Evolutionary conservation across 2,329 filamentous ascomycete genomes (phyloP), one percentile per base, ranked within the genome.

Genomic region (Aspergillus pseudonomiae): DNA sequence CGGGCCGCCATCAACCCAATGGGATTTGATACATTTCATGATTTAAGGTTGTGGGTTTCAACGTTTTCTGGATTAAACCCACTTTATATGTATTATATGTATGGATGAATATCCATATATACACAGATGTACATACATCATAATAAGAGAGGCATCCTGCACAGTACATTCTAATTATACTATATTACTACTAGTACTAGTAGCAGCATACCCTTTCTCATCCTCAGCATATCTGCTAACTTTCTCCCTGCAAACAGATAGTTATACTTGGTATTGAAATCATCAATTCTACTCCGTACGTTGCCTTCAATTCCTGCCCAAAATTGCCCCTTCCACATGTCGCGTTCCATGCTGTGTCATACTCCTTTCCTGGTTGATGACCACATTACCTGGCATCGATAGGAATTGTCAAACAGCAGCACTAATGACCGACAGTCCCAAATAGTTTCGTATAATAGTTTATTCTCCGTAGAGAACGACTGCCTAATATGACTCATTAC

Each of bases 11-110:
- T 55, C 7, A n/a, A 55, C 32, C 52, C 52, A 55, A 55, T 55
- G 19, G 21, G 32, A 54, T 54, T 32, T 21, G 28, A 53, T 53
- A 53, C 50, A 24, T 2, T 21, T 6, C 24, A 5, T 12, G 52
- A 54, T 54, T 54, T 54, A 36, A 54, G 32, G 52, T 54, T 54
- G 32, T 24, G 52, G 52, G 32, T 26, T 55, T 39, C 30, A 39
- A 55, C 34, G 52, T 46, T 12, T 24, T 24, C 21, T 36, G 16
- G 52, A 14, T 11, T 21, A 9, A 53, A 50, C 30, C 24, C 24
- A 50, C 26, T 19, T 26, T 12, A 41, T 41, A n/a, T 10, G 39
- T 41, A 41, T n/a, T 9, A n/a, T 19, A n/a, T n/a, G 16, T 7
- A 41, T 41, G 36, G 7, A 41, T 41, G 16, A 45, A 24, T 24